Base-by-base conservation (phyloP, 441 rosid species). In the Viola pubescens region DNA sequence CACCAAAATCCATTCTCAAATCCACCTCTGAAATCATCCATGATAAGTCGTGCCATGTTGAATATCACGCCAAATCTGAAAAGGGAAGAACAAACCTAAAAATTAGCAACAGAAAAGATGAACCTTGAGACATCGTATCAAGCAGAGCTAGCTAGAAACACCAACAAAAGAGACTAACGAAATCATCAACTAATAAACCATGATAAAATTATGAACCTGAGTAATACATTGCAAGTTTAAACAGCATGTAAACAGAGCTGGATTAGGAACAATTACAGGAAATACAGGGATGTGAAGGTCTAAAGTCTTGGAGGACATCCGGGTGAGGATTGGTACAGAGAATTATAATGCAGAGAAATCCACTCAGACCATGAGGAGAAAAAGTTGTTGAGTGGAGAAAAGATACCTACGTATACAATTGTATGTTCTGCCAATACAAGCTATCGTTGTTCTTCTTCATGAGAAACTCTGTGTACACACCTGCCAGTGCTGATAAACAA, bases 1-100 rank as follows among this genome's bases (percentile, higher is more conserved):
- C 96, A 86, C 91, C 89, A 87, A 14, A 82, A 79, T 58, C 97
- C 98, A 37, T 85, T 84, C 82, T 88, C 89, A 77, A 82, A 88
- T 42, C 87, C 88, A 62, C 82, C 74, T 74, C 81, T 70, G 58
- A 88, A 85, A 77, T 92, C 97, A 92, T 92, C 96, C 64, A 82
- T 59, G 59, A 85, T 38, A 70, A 89, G 95, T 52, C 87, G 72
- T 13, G 81, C 89, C 89, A 89, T 71, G 51, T 89, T 92, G 86
- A 92, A 92, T 55, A 87, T 72, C 34, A 82, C 75, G 43, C 98
- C 97, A 66, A 86, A 92, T 75, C 96, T 91, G 76, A 34, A 48
- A 68, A 64, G 67, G 55, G n/a, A 41, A 2, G 37, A 56, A 63
- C 34, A 26, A 26, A 26, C 34, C 34, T 26, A 26, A 26, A 26